These are phyloP conservation scores for Penicillium turbatum DNA, from an alignment of 495 filamentous ascomycete genomes.

Conservation along the genomic window DNA sequence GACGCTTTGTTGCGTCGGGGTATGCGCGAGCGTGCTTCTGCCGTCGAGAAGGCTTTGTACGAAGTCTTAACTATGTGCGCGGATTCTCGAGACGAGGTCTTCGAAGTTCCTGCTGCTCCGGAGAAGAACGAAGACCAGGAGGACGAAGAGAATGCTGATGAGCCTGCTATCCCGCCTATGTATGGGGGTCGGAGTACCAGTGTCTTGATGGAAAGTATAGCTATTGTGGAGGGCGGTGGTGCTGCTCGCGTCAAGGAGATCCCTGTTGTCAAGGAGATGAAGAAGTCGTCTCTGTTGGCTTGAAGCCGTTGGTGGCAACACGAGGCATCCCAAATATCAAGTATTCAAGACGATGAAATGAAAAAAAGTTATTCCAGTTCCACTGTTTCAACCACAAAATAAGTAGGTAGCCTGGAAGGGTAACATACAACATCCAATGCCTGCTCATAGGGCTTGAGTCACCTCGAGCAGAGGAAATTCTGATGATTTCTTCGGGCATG, in stretches of 20 bases:
- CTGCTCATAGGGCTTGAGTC: background rate
- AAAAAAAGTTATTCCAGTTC: slow-evolving; percentile 2
- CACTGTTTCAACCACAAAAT: background rate
- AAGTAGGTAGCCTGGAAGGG: background rate
- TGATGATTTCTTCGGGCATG: background rate
- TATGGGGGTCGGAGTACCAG: slow-evolving; percentile 28
- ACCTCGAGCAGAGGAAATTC: background rate
- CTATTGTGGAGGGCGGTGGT: slow-evolving; percentile 20
- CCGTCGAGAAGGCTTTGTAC: slow-evolving; percentile 65
- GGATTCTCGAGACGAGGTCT: slow-evolving; percentile 63
- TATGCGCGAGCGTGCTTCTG: slow-evolving; percentile 82
- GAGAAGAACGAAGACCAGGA: slow-evolving; percentile 15
- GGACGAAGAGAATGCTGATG: slow-evolving; percentile 14
- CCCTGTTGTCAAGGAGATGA: slow-evolving; percentile 44
- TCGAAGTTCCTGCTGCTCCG: slow-evolving; percentile 33
- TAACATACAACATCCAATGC: background rate
- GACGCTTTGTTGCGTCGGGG: slow-evolving; percentile 68
- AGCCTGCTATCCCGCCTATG: slow-evolving; percentile 24
- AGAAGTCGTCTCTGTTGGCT: slow-evolving; percentile 54
- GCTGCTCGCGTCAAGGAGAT: slow-evolving; percentile 26
- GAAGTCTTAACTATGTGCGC: slow-evolving; percentile 68
- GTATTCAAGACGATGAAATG: background rate
- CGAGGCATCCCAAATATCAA: background rate
- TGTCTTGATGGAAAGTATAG: slow-evolving; percentile 41
- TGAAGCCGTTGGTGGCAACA: slow-evolving; percentile 9